phyloP scores from a whole-genome alignment of 495 filamentous ascomycete species.

The Lophium mytilinum region DNA sequence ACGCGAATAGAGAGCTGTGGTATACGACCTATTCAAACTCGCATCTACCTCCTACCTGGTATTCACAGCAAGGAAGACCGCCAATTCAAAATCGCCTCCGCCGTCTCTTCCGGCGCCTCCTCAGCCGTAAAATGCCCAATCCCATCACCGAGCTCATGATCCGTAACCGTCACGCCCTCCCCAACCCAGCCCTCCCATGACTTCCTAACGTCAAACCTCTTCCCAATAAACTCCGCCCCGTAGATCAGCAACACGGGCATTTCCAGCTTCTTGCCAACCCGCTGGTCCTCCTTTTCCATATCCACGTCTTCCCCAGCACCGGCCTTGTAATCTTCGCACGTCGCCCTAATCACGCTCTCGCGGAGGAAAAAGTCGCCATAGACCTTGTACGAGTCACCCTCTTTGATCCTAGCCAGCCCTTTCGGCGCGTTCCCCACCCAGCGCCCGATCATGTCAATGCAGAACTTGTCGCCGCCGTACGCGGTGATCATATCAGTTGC shows the following conservation, averaged over 20 bases:
- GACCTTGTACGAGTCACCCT: conserved; percentile 28
- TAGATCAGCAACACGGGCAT: conserved; percentile 38
- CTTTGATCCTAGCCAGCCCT: conserved; percentile 16
- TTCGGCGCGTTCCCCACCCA: conserved; percentile 27
- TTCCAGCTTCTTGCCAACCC: conserved; percentile 37
- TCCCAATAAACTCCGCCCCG: conserved; percentile 38
- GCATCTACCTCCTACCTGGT: too few species aligned
- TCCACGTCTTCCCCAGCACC: conserved; percentile 37
- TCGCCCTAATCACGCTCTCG: conserved; percentile 31
- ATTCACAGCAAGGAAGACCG: too few species aligned
- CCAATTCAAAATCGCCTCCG: conserved; percentile 22
- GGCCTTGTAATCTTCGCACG: conserved; percentile 42
- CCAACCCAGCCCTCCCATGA: conserved; percentile 44
- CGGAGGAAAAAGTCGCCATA: conserved; percentile 38
- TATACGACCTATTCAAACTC: too few species aligned
- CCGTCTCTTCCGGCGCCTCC: conserved; percentile 38
- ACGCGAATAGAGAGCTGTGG: too few species aligned
- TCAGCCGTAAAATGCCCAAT: conserved; percentile 47
- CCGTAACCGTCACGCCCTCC: conserved; percentile 25
- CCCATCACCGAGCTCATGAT: conserved; percentile 32
- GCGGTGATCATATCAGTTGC: conserved; percentile 39
- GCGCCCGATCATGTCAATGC: conserved; percentile 24
- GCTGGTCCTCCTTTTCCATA: conserved; percentile 39
- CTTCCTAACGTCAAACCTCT: conserved; percentile 36
- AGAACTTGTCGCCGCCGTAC: conserved; percentile 37